Evolutionary conservation across 768 basidiomycete genomes (phyloP).

Genomic region (Sarcodon aspratus): DNA sequence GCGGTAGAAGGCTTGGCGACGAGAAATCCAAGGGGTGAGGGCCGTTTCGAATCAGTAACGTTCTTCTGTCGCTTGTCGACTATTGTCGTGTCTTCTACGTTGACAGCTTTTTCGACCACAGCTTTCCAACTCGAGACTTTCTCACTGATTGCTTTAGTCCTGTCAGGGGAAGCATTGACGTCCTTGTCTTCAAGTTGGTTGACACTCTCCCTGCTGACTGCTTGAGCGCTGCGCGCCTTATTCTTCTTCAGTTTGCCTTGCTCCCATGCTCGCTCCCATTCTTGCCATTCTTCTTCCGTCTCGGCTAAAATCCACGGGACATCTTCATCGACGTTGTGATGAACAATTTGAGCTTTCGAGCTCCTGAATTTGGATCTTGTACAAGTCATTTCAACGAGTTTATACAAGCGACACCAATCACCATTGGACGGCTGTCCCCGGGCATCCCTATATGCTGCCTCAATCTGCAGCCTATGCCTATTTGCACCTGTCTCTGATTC

Average conservation of each 20-base stretch:
- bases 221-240: constrained; percentile 2
- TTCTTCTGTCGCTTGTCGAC: constrained; percentile 8
- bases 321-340: constrained; percentile 7
- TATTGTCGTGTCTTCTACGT: constrained; percentile 11
- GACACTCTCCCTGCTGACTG: neutral
- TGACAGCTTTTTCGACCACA: constrained; percentile 3
- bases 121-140: constrained; percentile 27
- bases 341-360: neutral
- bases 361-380: neutral
- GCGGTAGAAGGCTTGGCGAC: constrained; percentile 25
- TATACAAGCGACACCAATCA: neutral
- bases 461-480: neutral
- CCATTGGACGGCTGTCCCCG: neutral
- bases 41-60: constrained; percentile 2
- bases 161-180: constrained; percentile 10
- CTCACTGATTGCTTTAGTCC: constrained; percentile 19
- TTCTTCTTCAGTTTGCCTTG: constrained; percentile 9
- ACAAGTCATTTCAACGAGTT: neutral
- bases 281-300: constrained; percentile 37
- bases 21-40: constrained; percentile 27
- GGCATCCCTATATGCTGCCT: neutral
- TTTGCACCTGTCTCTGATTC: neutral
- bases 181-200: neutral
- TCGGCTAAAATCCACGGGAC: constrained; percentile 27
- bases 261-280: constrained; percentile 28